Conservation (phyloP, 2,329 filamentous ascomycete genomes). For the Cadophora sp. region DNA sequence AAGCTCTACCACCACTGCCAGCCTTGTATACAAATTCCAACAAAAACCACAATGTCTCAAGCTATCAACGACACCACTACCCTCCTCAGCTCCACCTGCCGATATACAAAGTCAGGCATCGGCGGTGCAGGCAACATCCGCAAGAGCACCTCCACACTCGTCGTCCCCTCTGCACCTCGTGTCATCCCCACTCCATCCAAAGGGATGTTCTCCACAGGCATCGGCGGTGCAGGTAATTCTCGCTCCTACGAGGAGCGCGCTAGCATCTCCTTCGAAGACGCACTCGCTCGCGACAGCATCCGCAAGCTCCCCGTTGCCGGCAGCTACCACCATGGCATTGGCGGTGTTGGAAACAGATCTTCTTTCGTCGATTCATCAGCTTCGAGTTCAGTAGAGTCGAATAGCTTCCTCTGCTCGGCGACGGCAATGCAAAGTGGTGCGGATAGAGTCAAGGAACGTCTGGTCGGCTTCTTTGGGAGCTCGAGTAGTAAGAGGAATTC, state of each 20-base stretch:
- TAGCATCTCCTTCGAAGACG: slow-evolving; percentile 10
- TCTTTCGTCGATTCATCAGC: background rate
- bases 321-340: slow-evolving; percentile 31
- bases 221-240: slow-evolving; percentile 28
- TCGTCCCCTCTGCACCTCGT: background rate
- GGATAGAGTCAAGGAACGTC: slow-evolving; percentile 14
- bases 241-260: slow-evolving; percentile 25
- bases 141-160: background rate
- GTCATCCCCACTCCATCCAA: slow-evolving; percentile 1
- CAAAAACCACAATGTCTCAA: slow-evolving; percentile 18
- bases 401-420: slow-evolving; percentile 4
- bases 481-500: slow-evolving; percentile 4
- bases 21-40: background rate
- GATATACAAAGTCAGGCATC: slow-evolving; percentile 28
- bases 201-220: slow-evolving; percentile 25
- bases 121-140: slow-evolving; percentile 31
- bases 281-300: background rate
- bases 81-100: slow-evolving; percentile 15
- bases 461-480: background rate
- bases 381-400: slow-evolving; percentile 14
- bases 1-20: background rate
- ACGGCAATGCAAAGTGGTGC: slow-evolving; percentile 19
- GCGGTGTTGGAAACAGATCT: slow-evolving; percentile 37
- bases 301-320: slow-evolving; percentile 12
- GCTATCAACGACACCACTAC: background rate